Percentiles rank a stretch among this genome's conserved stretches.
Evolutionary conservation across 2,329 filamentous ascomycete species (phyloP).

Genomic region (Teratosphaeria pseudoeucalypti): DNA sequence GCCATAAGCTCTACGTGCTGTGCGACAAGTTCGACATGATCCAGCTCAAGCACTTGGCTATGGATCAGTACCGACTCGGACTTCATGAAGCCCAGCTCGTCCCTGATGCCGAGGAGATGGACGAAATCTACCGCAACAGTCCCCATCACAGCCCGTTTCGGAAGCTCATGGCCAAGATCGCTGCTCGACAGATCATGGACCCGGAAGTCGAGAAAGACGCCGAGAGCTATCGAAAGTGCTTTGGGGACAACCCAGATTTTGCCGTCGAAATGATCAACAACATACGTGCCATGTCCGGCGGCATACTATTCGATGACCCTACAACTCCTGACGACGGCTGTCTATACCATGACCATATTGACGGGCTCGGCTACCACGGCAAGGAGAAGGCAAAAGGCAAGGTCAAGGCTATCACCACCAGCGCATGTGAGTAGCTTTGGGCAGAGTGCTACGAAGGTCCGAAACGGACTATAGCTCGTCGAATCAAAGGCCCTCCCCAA

Average conservation of each 20-base stretch:
- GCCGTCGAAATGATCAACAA: slow-evolving; percentile 44
- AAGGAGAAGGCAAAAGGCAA: background rate
- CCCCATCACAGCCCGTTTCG: slow-evolving; percentile 38
- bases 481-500: slow-evolving; percentile 7
- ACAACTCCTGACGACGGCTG: slow-evolving; percentile 35
- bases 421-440: background rate
- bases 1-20: slow-evolving; percentile 43
- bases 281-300: slow-evolving; percentile 40
- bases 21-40: slow-evolving; percentile 43
- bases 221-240: slow-evolving; percentile 40
- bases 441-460: background rate
- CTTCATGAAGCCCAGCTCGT: slow-evolving; percentile 41
- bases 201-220: slow-evolving; percentile 40
- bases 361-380: slow-evolving; percentile 18
- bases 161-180: slow-evolving; percentile 41
- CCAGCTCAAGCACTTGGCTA: slow-evolving; percentile 43
- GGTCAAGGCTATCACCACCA: background rate
- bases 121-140: slow-evolving; percentile 41
- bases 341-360: slow-evolving; percentile 42
- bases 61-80: slow-evolving; percentile 44
- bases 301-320: slow-evolving; percentile 43
- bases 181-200: slow-evolving; percentile 49
- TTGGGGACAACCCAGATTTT: slow-evolving; percentile 41
- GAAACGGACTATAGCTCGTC: slow-evolving; percentile 10
- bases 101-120: slow-evolving; percentile 45